Evolutionary conservation across 2,329 filamentous ascomycete species (phyloP), one percentile per base, ranked within the genome.

Genomic region (Boeremia exigua): DNA sequence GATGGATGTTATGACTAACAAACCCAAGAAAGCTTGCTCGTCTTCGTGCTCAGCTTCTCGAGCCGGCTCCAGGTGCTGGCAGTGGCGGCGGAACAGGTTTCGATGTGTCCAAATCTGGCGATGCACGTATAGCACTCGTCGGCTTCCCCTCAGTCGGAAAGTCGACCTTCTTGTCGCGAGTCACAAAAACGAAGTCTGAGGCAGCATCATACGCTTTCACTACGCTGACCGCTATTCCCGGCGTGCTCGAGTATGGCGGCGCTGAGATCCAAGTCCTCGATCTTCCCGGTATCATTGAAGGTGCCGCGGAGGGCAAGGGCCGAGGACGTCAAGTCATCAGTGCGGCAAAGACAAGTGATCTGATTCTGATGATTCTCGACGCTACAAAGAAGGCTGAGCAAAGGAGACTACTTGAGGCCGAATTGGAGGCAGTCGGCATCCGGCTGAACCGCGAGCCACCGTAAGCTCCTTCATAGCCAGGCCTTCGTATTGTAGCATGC

Each of bases 101-200:
- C 72, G 78, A 84, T 72, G 95, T 99, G 37, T 95, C 90, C 75
- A 99, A 99, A 79, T 94, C 89, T 63, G 95, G 95, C 61, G 95
- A 99, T 81, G 95, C 95, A 12, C 88, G 95, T 70, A 98, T 99
- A 78, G 92, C 96, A 1, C 86, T 99, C 2, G 96, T 99, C 49
- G 95, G 95, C n/a, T 99, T 99, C 69, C 95, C 96, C 0, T 99
- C 96, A 0, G 95, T 99, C 47, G 95, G 95, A 75, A 99, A 99
- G 81, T 99, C 95, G 2, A 99, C 95, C 0, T 98, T 99, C 73
- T 77, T 99, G n/a, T 97, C 93, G 44, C 97, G 98, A 73, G 96
- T 99, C 75, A 99, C 95, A 45, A 98, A 96, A 80, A 99, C 96
- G 34, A 92, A 92, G 72, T 96, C 92, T 46, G 94, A 97, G 75